Evolutionary conservation across 148 eudicot species (phyloP), one percentile per base, ranked within the genome.

Genomic region (Fagopyrum homotropicum): DNA sequence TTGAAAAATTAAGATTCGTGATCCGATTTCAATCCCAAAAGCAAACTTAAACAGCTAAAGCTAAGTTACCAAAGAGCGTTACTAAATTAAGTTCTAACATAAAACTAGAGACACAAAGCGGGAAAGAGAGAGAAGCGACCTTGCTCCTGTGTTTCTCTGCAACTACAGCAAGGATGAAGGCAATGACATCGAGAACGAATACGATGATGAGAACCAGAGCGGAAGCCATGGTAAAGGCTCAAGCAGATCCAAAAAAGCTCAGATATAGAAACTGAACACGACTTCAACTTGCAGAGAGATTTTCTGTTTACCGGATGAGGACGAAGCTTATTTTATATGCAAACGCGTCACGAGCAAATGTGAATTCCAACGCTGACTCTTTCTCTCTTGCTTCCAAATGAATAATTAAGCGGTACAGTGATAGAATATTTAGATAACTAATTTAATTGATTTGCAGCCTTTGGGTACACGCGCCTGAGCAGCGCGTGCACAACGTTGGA

Each of bases 111-210:
- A 45, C 6, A 6, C 46, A 35, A 29, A 26, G 43, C 26, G 66
- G 11, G 12, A 8, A 35, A 11, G 73, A 70, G 48, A 43, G 19
- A 70, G 73, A 22, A 56, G 29, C 11, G 9, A 87, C 90, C 54
- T 76, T 69, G 75, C 86, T 74, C 78, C 86, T 81, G 56, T 86
- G 75, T 61, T 85, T 86, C 80, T 85, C 90, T 70, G 90, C 90
- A 73, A 88, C 90, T 76, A 87, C 86, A 69, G 88, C 90, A 43
- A 87, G 88, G 7, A 73, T 81, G 82, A 87, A 87, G 77, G 90
- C 90, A 61, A 85, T 63, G 57, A 87, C 81, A 83, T 87, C 88
- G 14, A 87, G 59, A n/a, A 84, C 48, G 73, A 87, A 85, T 47
- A 87, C 90, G 63, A 75, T 26, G n/a, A 81, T 78, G 72, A 85